Evolutionary conservation across 352 stramenopile species (phyloP).

Genomic region (Peronospora farinosa): DNA sequence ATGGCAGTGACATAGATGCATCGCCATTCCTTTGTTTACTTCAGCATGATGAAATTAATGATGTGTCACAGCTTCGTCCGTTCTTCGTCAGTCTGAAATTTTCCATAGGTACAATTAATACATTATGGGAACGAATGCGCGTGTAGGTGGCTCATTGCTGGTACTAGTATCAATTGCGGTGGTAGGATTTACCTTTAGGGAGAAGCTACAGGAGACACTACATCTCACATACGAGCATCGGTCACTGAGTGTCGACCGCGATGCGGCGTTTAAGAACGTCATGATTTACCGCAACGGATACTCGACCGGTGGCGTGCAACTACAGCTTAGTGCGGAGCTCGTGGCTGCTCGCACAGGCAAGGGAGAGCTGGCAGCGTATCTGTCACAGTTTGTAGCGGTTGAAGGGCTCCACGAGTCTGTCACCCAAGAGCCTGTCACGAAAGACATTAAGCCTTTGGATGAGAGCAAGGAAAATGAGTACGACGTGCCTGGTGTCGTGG

Average conservation of each 20-base stretch:
- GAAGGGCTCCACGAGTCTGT: conserved; percentile 39
- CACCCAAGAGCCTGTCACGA: neutral
- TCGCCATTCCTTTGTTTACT: neutral
- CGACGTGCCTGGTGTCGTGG: conserved; percentile 30
- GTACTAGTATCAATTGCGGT: conserved; percentile 33
- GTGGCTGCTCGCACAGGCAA: conserved; percentile 39
- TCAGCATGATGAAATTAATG: too few relatives aligned
- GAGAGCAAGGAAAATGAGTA: conserved; percentile 22
- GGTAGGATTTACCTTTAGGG: conserved; percentile 49
- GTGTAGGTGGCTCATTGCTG: conserved; percentile 37
- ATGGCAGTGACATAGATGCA: too few relatives aligned
- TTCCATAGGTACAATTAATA: neutral
- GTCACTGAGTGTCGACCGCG: conserved; percentile 36
- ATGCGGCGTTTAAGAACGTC: conserved; percentile 50
- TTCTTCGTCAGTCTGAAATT: neutral
- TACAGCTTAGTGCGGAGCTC: conserved; percentile 56
- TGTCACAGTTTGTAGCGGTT: conserved; percentile 76
- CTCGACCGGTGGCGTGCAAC: conserved; percentile 65
- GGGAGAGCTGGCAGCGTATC: conserved; percentile 62
- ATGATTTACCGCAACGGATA: conserved; percentile 77
- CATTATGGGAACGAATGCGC: conserved; percentile 47
- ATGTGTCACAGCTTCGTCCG: neutral
- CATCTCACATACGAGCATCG: conserved; percentile 58
- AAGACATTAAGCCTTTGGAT: too few relatives aligned
- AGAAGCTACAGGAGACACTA: conserved; percentile 50